Percentiles rank a stretch among this genome's conserved stretches.
Conservation (phyloP, 352 stramenopile species). For the Globisporangium apiculatum region DNA sequence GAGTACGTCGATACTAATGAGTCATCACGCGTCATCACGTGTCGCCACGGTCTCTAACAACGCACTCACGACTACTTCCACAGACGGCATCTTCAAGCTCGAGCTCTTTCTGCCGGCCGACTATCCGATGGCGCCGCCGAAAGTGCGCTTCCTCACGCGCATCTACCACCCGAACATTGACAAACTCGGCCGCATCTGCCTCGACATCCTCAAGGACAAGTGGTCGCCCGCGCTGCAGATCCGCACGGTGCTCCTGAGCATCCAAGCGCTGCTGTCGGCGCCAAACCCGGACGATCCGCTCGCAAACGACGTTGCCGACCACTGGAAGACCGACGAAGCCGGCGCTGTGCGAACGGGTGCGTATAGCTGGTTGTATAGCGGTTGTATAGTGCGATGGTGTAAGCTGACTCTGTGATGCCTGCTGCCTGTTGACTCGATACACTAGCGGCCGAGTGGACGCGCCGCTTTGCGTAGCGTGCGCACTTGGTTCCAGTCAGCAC, state of each 20-base stretch:
- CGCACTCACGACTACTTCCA: not conserved
- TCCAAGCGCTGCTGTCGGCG: conserved; percentile 94
- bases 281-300: conserved; percentile 97
- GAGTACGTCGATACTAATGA: conserved; percentile 36
- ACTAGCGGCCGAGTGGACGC: conserved; percentile 61
- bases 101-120: conserved; percentile 97
- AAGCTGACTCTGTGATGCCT: conserved; percentile 1
- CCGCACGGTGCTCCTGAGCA: conserved; percentile 95
- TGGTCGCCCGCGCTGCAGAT: conserved; percentile 99
- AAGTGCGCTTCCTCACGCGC: conserved; percentile 96
- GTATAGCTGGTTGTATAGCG: not conserved
- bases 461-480: conserved; percentile 42
- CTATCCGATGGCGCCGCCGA: conserved; percentile 97
- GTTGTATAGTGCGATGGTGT: not conserved
- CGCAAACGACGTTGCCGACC: conserved; percentile 95
- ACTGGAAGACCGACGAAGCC: conserved; percentile 96
- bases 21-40: not conserved
- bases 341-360: conserved; percentile 84
- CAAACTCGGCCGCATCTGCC: conserved; percentile 96
- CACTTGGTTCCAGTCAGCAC: no score
- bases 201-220: conserved; percentile 99
- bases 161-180: conserved; percentile 99
- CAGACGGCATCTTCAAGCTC: conserved; percentile 92
- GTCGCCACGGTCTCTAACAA: no score
- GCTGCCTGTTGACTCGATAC: not conserved